Evolutionary conservation across 345 rosid genomes (phyloP).

Genomic region (Rubroshorea leprosula): DNA sequence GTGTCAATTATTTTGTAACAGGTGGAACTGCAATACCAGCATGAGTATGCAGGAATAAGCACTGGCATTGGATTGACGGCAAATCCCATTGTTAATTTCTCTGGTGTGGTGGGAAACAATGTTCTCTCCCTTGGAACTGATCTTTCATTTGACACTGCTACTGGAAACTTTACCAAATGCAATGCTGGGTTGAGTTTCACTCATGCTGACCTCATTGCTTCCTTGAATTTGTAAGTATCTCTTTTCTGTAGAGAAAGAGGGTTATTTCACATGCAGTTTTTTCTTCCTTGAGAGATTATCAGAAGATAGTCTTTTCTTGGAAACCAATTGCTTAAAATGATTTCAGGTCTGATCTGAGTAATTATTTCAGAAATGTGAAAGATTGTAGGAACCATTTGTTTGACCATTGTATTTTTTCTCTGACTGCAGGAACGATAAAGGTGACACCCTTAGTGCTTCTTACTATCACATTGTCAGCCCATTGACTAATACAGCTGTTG

Average conservation of each 20-base stretch:
- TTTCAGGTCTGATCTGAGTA: not conserved
- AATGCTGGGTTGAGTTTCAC: slow-evolving; percentile 71
- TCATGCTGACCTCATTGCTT: slow-evolving; percentile 67
- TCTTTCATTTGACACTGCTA: slow-evolving; percentile 67
- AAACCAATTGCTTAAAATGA: too few relatives aligned
- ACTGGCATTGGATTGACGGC: slow-evolving; percentile 80
- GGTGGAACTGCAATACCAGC: slow-evolving; percentile 88
- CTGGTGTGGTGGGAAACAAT: slow-evolving; percentile 77
- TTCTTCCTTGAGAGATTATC: too few relatives aligned
- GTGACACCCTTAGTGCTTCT: slow-evolving; percentile 65
- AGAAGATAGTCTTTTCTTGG: too few relatives aligned
- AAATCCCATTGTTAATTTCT: slow-evolving; percentile 75
- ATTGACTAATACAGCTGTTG: slow-evolving; percentile 75
- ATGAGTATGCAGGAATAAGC: slow-evolving; percentile 86
- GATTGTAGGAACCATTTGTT: too few relatives aligned
- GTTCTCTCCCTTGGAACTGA: slow-evolving; percentile 75
- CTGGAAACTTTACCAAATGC: slow-evolving; percentile 68
- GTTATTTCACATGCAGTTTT: too few relatives aligned
- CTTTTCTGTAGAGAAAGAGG: not conserved
- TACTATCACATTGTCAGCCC: slow-evolving; percentile 89
- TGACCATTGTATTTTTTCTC: not conserved
- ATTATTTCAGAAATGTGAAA: too few relatives aligned
- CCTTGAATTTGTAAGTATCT: slow-evolving; percentile 67
- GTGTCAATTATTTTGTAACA: slow-evolving; percentile 35
- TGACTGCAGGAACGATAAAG: slow-evolving; percentile 70